These are phyloP conservation scores for Chondrus crispus DNA, from an alignment of 23 red algal genomes.

Conservation along the genomic window DNA sequence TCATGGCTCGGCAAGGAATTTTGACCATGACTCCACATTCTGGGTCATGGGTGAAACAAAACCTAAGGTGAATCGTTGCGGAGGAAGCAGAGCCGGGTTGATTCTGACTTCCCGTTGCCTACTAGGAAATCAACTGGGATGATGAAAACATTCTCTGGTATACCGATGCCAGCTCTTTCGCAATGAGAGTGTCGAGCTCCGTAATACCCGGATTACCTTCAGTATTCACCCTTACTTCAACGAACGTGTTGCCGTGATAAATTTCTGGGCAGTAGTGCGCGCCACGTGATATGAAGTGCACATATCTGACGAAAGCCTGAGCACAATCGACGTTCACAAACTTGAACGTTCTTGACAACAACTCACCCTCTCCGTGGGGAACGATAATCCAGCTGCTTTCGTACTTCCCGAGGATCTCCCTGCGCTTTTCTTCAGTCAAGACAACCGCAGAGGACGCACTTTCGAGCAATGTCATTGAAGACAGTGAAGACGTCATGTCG, in stretches of 20 bases:
- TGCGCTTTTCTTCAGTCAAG: not conserved
- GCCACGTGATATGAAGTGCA: conserved; percentile 6
- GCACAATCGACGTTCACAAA: not conserved
- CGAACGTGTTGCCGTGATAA: not conserved
- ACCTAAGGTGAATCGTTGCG: no score
- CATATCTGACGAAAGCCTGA: conserved; percentile 12
- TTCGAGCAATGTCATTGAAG: not conserved
- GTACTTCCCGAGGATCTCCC: not conserved
- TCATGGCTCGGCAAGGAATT: no score
- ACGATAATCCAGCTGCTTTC: not conserved
- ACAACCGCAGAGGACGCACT: not conserved
- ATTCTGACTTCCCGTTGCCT: no score
- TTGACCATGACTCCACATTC: no score
- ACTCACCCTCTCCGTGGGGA: not conserved
- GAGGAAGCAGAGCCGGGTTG: no score
- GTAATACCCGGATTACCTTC: not conserved
- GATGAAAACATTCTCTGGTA: no score
- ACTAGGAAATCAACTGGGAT: no score
- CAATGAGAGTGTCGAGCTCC: not conserved
- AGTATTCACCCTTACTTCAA: not conserved
- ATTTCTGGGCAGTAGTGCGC: not conserved
- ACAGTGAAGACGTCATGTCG: conserved; percentile 22
- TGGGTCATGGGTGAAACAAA: no score
- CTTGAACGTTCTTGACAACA: not conserved
- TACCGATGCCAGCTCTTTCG: not conserved